Evolutionary conservation across 257 asterid species (phyloP), one percentile per base, ranked within the genome.

Genomic region (Nicotiana sylvestris): DNA sequence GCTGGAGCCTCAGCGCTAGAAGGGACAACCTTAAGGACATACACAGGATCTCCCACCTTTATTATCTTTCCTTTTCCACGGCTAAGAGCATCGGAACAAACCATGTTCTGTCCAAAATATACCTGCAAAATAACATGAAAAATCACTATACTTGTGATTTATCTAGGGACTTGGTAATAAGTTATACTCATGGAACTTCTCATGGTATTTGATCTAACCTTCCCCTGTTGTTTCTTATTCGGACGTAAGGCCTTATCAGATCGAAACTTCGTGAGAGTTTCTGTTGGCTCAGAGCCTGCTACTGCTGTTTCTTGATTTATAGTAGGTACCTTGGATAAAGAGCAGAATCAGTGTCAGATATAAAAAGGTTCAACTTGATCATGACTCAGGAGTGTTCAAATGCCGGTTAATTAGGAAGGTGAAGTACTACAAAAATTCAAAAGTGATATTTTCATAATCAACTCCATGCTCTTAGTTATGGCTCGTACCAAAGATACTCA

Each of bases 21-120:
- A 46, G 92, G 69, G 58, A 83, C 66, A 82, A 16, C 81, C 78
- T 85, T 82, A n/a, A 21, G 66, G 5, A 90, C 87, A 82, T 46
- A 66, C 60, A 90, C 76, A 35, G 87, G 87, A 87, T 88, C 88
- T 80, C 92, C 91, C 58, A 88, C 89, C 69, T 82, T 83, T n/a
- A 90, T 68, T 10, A 46, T 80, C 66, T 83, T 82, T 5, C 74
- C 88, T 57, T 80, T 83, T 43, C 87, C 90, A 61, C 29, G 81
- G 69, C 69, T 43, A 56, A 64, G 69, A 30, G 86, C 39, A 11
- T 86, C 87, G 0, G 89, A 5, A 57, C 91, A 90, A 11, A 90
- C 88, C 86, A 90, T 46, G 83, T 90, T 88, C 84, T 90, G 93
- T 81, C 92, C 92, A 85, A 90, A 88, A 62, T 88, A 90, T 25